phyloP scores from a whole-genome alignment of 2,329 filamentous ascomycete species.

The Xylaria sp. region DNA sequence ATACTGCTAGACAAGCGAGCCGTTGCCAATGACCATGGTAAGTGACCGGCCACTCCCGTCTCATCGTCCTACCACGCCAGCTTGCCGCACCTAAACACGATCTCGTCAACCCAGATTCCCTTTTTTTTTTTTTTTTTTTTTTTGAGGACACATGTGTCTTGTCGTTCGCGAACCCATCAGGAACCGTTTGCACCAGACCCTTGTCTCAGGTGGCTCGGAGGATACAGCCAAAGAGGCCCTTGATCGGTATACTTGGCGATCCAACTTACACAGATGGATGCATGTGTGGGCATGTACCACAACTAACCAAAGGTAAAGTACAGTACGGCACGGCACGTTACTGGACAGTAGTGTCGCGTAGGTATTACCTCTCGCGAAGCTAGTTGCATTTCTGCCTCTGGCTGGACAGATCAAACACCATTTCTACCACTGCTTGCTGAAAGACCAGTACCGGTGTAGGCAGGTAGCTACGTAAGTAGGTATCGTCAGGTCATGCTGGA shows the following conservation, averaged over 20 bases:
- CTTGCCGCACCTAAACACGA: conserved; percentile 34
- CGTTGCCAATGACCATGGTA: conserved; percentile 21
- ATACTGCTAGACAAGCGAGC: background rate
- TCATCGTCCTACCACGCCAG: conserved; percentile 20
- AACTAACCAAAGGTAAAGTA: conserved; percentile 29
- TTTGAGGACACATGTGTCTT: conserved; percentile 24
- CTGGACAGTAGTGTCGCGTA: background rate
- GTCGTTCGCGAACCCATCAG: conserved; percentile 34
- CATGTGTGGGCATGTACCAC: conserved; percentile 29
- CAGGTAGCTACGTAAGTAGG: background rate
- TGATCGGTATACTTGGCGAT: conserved; percentile 36
- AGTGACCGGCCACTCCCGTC: conserved; percentile 36
- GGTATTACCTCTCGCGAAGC: conserved; percentile 24
- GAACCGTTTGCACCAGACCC: conserved; percentile 33
- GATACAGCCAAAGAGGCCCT: conserved; percentile 30
- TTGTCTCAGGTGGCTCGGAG: conserved; percentile 37
- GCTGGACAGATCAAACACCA: background rate
- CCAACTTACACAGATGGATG: conserved; percentile 26
- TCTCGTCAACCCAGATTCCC: conserved; percentile 31
- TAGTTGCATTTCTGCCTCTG: conserved; percentile 34
- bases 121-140: conserved; percentile 25
- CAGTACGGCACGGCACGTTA: conserved; percentile 3
- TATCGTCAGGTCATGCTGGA: conserved; percentile 5
- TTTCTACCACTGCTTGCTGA: background rate
- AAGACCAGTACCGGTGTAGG: background rate